Evolutionary conservation across 2,329 filamentous ascomycete genomes (phyloP), one percentile per base, ranked within the genome.

Genomic region (Monilinia aucupariae): DNA sequence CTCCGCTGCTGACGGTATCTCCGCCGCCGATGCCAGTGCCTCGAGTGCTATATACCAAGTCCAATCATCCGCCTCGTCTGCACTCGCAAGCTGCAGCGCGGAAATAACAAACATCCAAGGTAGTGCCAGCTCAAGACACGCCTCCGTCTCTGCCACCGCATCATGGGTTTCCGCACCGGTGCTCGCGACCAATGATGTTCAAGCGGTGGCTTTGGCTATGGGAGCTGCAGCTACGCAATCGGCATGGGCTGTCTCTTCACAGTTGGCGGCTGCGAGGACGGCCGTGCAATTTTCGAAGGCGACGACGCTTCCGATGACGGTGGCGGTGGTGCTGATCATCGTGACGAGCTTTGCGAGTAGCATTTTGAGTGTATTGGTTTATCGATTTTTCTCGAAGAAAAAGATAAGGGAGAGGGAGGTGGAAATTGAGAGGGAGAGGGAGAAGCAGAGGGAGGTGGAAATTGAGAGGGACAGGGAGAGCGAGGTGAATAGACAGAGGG

Each of bases 291-390:
- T 55, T 13, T 37, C 59, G 6, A 56, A 39, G 8, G 50, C 51
- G 5, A 56, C 37, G 8, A 56, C 39, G 7, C 13, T 62, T 6
- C 59, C 59, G 0, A 32, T 56, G 22, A 56, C 59, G 2, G 41
- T 62, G 13, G 59, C 51, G 4, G 59, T 62, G 12, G 32, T 62
- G 2, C 43, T 62, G 5, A 62, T 62, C 22, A 4, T 62, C 4
- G 51, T 39, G 4, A 55, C 39, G 13, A 56, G 39, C 15, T 34
- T 56, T 47, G 43, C 39, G 3, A 48, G 30, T 22, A 48, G 51
- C 25, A 20, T 62, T 17, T 8, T 62, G 2, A 56, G 51, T n/a
- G 41, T 62, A 13, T 32, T 62, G 13, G 17, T 39, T 25, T 62
- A 62, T 49, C 43, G 51, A 12, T 49, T 37, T 30, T 20, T 60